Base-by-base conservation (phyloP, 2,329 filamentous ascomycete genomes). In the Cladosporium austrohemisphaericum region DNA sequence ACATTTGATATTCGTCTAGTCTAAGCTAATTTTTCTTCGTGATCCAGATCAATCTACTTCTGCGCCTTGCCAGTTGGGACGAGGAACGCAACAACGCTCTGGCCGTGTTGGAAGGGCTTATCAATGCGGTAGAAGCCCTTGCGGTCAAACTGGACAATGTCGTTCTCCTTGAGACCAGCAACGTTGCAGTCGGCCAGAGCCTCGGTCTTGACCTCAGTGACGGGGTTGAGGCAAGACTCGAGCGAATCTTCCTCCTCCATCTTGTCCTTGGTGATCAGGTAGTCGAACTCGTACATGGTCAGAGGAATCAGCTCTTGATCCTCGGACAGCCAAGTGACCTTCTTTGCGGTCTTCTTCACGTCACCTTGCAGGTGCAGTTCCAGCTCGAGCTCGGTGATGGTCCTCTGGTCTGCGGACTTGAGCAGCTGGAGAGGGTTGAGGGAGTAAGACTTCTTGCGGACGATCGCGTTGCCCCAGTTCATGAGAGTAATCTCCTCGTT, bases 321-420 rank as follows among this genome's bases (percentile, higher is more conserved):
- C 1, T 78, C 80, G 1, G 88, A 85, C 40, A 97, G 75, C 92
- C 92, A 97, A 1, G 91, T 96, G 29, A 97, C 82, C 77, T 97
- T 97, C 81, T 96, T 96, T 64, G 89, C 84, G 0, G 92, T 97
- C 65, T 88, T 85, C 77, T 95, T 95, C 69, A 97, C 88, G 67
- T 97, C 92, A 49, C 92, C 91, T 61, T 86, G 82, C 41, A 96
- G 80, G 69, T 97, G 86, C n/a, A 96, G 81, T 71, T 95, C 88
- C 47, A 93, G 76, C 51, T 86, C 85, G 31, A 95, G 76, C 28
- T 72, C 75, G 10, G 83, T 85, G 60, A 95, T 83, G 40, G 67
- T 69, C 52, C 71, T 70, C 43, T 80, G 74, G 45, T 75, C 75
- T 50, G 73, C 68, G 26, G 73, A 72, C 40, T 79, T 75, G 56